Evolutionary conservation across 148 eudicot genomes (phyloP), one percentile per base, ranked within the genome.

Genomic region (Cornus controversa): DNA sequence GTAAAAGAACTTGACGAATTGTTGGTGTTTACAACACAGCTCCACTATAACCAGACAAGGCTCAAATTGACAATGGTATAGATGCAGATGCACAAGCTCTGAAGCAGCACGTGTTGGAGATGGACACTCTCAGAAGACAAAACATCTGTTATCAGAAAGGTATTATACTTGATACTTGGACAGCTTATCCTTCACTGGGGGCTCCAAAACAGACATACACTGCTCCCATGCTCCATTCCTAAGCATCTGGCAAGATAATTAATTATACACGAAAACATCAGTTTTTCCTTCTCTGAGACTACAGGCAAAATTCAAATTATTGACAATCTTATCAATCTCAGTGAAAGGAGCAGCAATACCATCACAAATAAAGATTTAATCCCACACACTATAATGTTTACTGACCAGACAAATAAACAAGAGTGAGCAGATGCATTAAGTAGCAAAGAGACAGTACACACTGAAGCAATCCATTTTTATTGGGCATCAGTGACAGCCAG

Each of bases 161-260:
- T 26, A 60, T 82, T 90, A 90, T 40, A 93, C 84, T 84, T 87
- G 91, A 85, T 93, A 93, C 82, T 87, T 93, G 8, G 78, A 82
- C 50, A 96, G 81, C 77, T 79, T 93, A 2, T 90, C 96, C 84
- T 80, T 91, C 57, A 89, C 85, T 2, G 89, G 82, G 27, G 92
- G 90, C 70, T 96, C 99, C 88, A 96, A 87, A 36, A 91, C 80
- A 9, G 92, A 91, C 88, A 96, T 79, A 82, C 91, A 91, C 83
- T 93, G 98, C 67, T 96, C 99, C 99, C 99, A 96, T 31, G 80
- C 90, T 79, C 90, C 92, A 77, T 84, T 81, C 75, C 87, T 85
- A 28, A 96, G 98, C 94, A 93, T 89, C 99, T 95, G 89, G 64
- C 76, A 73, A 24, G 7, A 53, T 37, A 68, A 22, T 64, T 7